Percentiles rank a stretch among this genome's conserved stretches.
Conservation (phyloP, 371 early-diverging fungal genomes). For the Thermomucor indicae-seudaticae region DNA sequence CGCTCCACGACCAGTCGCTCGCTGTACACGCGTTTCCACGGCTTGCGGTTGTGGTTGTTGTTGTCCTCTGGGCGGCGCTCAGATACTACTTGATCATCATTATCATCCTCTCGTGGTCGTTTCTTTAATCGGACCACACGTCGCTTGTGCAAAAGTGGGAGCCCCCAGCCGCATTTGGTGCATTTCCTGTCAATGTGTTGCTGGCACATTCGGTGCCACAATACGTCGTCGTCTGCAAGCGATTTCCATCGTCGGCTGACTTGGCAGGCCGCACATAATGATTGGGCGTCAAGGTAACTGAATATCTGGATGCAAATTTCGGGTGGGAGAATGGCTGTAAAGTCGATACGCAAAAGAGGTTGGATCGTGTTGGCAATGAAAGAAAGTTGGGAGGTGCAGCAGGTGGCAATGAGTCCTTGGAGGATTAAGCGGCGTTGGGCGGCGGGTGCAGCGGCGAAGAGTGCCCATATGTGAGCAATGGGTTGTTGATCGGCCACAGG, state of each 20-base stretch:
- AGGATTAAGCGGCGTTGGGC: slow-evolving; percentile 50
- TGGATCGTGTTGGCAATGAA: slow-evolving; percentile 31
- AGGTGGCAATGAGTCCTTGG: slow-evolving; percentile 49
- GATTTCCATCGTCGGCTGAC: slow-evolving; percentile 75
- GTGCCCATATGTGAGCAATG: slow-evolving; percentile 49
- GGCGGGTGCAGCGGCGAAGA: slow-evolving; percentile 43
- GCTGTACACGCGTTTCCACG: slow-evolving; percentile 83
- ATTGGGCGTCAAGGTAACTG: slow-evolving; percentile 84
- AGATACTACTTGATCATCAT: not conserved
- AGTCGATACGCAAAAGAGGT: slow-evolving; percentile 59
- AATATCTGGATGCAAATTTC: slow-evolving; percentile 82
- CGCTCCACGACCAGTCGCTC: slow-evolving; percentile 78
- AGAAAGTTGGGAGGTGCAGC: slow-evolving; percentile 54
- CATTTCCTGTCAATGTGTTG: slow-evolving; percentile 97
- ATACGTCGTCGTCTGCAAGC: slow-evolving; percentile 81
- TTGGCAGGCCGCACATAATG: slow-evolving; percentile 86
- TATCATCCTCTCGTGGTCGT: slow-evolving; percentile 7
- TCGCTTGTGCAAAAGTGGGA: slow-evolving; percentile 67
- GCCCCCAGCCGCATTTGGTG: slow-evolving; percentile 93
- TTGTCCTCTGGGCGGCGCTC: not conserved
- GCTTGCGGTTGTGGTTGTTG: slow-evolving; percentile 17
- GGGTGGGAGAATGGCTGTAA: slow-evolving; percentile 65
- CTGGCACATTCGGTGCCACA: slow-evolving; percentile 95
- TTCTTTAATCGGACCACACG: slow-evolving; percentile 13
- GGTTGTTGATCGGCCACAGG: slow-evolving; percentile 21